Percentiles rank a stretch among this genome's conserved stretches.
Conservation (phyloP, 345 rosid species). For the Trapa bicornis region DNA sequence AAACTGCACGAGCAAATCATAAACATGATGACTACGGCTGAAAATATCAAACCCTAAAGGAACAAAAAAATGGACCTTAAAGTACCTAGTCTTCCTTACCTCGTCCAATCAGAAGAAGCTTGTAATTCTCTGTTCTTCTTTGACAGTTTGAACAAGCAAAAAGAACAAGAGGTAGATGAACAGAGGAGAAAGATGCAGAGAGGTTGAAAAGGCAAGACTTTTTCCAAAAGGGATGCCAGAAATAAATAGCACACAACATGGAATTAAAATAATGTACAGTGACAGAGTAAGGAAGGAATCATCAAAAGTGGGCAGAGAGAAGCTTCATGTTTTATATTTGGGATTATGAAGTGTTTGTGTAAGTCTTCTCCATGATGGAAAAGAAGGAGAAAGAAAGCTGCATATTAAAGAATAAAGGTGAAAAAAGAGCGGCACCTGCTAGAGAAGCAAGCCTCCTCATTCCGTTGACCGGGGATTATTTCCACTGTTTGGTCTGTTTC, state of each 20-base stretch:
- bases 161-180: not conserved
- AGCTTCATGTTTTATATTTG: not conserved
- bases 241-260: not conserved
- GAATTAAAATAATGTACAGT: not conserved
- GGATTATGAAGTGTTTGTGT: not conserved
- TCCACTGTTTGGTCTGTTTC: conserved; percentile 2
- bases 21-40: not conserved
- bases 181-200: not conserved
- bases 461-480: not conserved
- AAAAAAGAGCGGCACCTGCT: not conserved
- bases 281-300: not conserved
- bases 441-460: not conserved
- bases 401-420: not conserved
- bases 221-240: conserved; percentile 1
- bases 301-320: not conserved
- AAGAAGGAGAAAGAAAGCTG: not conserved
- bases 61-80: not conserved
- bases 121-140: not conserved
- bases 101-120: conserved; percentile 3
- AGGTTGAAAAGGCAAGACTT: not conserved
- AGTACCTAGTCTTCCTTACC: conserved; percentile 1
- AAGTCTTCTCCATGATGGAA: conserved; percentile 3
- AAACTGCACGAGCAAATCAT: not conserved
- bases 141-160: conserved; percentile 1
- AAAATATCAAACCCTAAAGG: conserved; percentile 4